A percentile compares a stretch with the other conserved stretches of the same genome.
phyloP scores from a whole-genome alignment of 2,329 filamentous ascomycete species.

The Aspergillus novoparasiticus region DNA sequence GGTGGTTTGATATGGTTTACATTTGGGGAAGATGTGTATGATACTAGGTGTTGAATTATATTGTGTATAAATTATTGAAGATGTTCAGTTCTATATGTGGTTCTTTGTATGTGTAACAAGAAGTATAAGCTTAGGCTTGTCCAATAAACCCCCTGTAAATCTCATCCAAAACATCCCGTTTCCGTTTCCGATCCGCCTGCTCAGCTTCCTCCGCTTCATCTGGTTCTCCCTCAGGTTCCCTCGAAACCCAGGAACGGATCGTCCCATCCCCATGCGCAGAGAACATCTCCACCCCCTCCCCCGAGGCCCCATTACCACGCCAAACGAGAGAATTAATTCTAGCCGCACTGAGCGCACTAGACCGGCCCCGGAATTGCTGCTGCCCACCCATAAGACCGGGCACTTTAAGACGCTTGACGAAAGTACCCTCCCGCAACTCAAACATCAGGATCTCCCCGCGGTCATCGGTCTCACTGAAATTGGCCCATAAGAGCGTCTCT shows the following conservation, averaged over 20 bases:
- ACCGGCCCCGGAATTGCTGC: constrained; percentile 42
- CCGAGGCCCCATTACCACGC: constrained; percentile 63
- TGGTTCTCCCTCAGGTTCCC: constrained; percentile 51
- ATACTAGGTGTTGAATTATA: not conserved
- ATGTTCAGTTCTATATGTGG: no score
- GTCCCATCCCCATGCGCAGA: constrained; percentile 83
- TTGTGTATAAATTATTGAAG: no score
- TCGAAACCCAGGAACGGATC: constrained; percentile 76
- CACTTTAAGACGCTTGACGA: constrained; percentile 71
- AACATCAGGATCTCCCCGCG: constrained; percentile 73
- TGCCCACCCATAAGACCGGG: constrained; percentile 54
- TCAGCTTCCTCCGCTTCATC: constrained; percentile 54
- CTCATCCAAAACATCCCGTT: constrained; percentile 77
- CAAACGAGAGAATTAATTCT: constrained; percentile 76
- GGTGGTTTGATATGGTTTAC: no score
- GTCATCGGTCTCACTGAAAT: constrained; percentile 68
- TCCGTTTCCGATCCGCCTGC: constrained; percentile 60
- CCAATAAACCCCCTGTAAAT: constrained; percentile 71
- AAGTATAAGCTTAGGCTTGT: not conserved
- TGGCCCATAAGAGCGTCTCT: constrained; percentile 78
- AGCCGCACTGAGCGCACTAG: constrained; percentile 55
- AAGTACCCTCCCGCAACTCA: constrained; percentile 73
- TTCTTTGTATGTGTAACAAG: not conserved
- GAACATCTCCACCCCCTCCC: constrained; percentile 69
- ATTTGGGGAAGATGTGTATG: not conserved